Evolutionary conservation across 1,284 basidiomycete genomes (phyloP), one percentile per base, ranked within the genome.

Genomic region (Ganoderma sinense): DNA sequence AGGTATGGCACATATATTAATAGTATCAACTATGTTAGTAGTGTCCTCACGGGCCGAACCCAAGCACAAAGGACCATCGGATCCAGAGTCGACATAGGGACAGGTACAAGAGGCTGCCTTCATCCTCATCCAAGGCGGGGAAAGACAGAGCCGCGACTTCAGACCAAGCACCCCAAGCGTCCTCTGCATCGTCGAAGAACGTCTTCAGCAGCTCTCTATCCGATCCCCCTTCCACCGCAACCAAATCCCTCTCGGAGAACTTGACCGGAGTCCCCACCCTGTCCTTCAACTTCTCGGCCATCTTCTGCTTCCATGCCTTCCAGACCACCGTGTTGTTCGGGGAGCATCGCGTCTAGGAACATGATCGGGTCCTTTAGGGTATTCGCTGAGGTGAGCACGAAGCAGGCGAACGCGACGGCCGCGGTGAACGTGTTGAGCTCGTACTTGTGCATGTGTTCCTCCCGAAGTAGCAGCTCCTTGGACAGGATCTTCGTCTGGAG

Each of bases 341-440:
- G 51, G 11, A 55, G 23, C 26, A 55, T 13, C 51, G 26, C 23
- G 51, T 55, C 26, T 2, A 55, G 11, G 51, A 55, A 18, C 16
- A 31, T 23, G 26, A 29, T 23, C 3, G 51, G 51, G 1, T 55
- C 51, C 51, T 55, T 55, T 23, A 55, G 23, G 5, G 26, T 10
- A 4, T 55, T 31, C 2, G 29, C 51, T 11, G 4, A 18, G 1
- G 14, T 23, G 51, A 55, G 51, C 11, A 55, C 51, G 23, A 55
- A 55, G 26, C 51, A 59, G 7, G 33, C 39, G 33, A 40, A 40
- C 26, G 58, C 20, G 58, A 40, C 58, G 10, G 58, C 55, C 14
- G 36, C 39, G 1, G 68, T 66, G 29, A 64, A 43, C 65, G 68
- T 69, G 26, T 64, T 60, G 14, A 69, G 56, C 36, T 64, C 29